Evolutionary conservation across 2,329 filamentous ascomycete species (phyloP).

Genomic region (Xylariaceae sp.): DNA sequence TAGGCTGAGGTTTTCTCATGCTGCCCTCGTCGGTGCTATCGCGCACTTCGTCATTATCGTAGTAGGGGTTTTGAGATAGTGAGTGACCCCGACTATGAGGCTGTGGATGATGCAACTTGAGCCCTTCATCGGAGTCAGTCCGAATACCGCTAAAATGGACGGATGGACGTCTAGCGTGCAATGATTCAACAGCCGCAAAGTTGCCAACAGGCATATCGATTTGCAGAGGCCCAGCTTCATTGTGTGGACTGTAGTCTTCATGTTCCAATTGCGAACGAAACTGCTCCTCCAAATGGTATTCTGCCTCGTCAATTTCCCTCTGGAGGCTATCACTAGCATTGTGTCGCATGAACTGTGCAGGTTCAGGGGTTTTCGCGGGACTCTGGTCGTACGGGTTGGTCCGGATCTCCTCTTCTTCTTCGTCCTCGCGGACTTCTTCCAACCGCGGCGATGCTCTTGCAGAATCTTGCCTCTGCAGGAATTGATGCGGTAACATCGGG

Average conservation of each 20-base stretch:
- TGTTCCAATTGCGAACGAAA: constrained; percentile 75
- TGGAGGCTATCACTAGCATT: constrained; percentile 76
- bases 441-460: constrained; percentile 57
- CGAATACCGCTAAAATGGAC: constrained; percentile 51
- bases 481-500: constrained; percentile 53
- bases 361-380: constrained; percentile 52
- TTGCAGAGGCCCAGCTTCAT: constrained; percentile 38
- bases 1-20: constrained; percentile 37
- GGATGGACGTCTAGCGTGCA: constrained; percentile 43
- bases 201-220: constrained; percentile 21
- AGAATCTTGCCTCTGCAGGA: constrained; percentile 52
- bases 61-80: constrained; percentile 62
- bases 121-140: constrained; percentile 49
- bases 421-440: constrained; percentile 69
- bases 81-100: constrained; percentile 72
- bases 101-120: constrained; percentile 65
- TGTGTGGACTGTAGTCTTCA: constrained; percentile 68
- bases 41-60: constrained; percentile 49
- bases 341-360: constrained; percentile 49
- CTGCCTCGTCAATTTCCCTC: constrained; percentile 77
- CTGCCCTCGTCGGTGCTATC: constrained; percentile 38
- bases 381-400: constrained; percentile 43
- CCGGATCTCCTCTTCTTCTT: constrained; percentile 62
- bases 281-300: constrained; percentile 79
- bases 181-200: constrained; percentile 22